phyloP scores from a whole-genome alignment of 208 protist species.

The Leishmania mexicana region DNA sequence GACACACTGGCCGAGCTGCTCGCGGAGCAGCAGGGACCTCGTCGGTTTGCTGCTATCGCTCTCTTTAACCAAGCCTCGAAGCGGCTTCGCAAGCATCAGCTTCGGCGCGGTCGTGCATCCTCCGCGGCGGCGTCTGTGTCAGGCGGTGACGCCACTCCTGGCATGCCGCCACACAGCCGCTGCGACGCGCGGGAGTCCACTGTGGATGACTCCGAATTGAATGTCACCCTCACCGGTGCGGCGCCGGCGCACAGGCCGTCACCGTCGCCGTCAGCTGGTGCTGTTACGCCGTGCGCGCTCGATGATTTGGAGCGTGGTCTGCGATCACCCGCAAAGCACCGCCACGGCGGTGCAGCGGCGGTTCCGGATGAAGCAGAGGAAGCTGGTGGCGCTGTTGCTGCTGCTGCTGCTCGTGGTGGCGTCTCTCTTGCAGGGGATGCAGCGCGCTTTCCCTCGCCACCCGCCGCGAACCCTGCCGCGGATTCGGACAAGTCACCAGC shows the following conservation, averaged over 20 bases:
- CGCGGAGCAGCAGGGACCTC: conserved; percentile 42
- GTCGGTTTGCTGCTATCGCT: conserved; percentile 43
- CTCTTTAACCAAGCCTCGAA: conserved; percentile 48
- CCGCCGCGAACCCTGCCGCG: background rate
- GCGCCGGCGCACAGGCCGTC: conserved; percentile 2
- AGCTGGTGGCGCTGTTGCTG: background rate
- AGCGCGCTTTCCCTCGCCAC: background rate
- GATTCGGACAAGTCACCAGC: background rate
- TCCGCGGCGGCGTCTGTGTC: background rate
- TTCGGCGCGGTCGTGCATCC: background rate
- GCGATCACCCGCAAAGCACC: background rate
- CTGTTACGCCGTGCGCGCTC: conserved; percentile 4
- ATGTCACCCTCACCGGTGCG: conserved; percentile 47
- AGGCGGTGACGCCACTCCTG: background rate
- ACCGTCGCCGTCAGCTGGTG: background rate
- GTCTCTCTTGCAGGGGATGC: background rate
- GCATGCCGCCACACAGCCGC: background rate
- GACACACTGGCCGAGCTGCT: conserved; percentile 50
- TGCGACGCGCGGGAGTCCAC: conserved; percentile 4
- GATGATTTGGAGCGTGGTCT: conserved; percentile 30
- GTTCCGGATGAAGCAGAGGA: background rate
- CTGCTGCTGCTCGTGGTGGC: conserved; percentile 4
- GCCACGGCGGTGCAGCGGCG: background rate
- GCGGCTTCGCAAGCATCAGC: conserved; percentile 44
- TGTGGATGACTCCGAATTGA: conserved; percentile 29